Percentiles rank a stretch among this genome's conserved stretches.
These are phyloP conservation scores for Phlebiopsis gigantea DNA, from an alignment of 768 basidiomycete genomes.

Conservation along the genomic window DNA sequence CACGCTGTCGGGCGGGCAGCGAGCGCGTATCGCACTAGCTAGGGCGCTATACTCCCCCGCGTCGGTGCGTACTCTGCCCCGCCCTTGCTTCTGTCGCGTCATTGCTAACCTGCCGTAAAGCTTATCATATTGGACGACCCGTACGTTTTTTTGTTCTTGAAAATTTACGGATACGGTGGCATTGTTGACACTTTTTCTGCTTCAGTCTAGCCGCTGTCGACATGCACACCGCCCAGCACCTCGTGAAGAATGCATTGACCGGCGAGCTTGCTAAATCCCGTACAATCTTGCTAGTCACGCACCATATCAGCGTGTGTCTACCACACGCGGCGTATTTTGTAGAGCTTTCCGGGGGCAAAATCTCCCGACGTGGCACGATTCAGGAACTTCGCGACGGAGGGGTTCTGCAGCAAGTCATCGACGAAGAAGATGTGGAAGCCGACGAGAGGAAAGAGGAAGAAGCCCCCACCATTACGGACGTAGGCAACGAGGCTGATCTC, in stretches of 20 bases:
- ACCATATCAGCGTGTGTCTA: conserved; percentile 71
- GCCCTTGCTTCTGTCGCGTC: background rate
- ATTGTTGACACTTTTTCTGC: background rate
- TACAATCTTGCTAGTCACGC: conserved; percentile 80
- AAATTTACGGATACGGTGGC: conserved; percentile 4
- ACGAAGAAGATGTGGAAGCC: conserved; percentile 24
- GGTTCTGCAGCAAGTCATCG: conserved; percentile 40
- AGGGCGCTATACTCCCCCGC: conserved; percentile 75
- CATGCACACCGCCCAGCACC: conserved; percentile 70
- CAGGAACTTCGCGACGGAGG: conserved; percentile 40
- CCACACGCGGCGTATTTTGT: conserved; percentile 65
- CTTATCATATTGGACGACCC: conserved; percentile 68
- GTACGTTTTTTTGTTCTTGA: conserved; percentile 33
- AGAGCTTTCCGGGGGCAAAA: conserved; percentile 45
- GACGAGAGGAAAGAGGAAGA: conserved; percentile 7
- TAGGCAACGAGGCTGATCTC: conserved; percentile 33
- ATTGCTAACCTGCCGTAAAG: conserved; percentile 22
- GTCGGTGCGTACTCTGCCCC: conserved; percentile 30
- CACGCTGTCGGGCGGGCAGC: conserved; percentile 68
- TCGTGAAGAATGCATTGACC: conserved; percentile 58
- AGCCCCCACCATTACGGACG: conserved; percentile 10
- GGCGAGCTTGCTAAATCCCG: conserved; percentile 57
- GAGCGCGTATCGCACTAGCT: conserved; percentile 72
- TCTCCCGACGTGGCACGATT: conserved; percentile 47
- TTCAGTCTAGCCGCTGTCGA: conserved; percentile 63